phyloP scores from a whole-genome alignment of 192 early-diverging fungal species.

The Funneliformis geosporum region DNA sequence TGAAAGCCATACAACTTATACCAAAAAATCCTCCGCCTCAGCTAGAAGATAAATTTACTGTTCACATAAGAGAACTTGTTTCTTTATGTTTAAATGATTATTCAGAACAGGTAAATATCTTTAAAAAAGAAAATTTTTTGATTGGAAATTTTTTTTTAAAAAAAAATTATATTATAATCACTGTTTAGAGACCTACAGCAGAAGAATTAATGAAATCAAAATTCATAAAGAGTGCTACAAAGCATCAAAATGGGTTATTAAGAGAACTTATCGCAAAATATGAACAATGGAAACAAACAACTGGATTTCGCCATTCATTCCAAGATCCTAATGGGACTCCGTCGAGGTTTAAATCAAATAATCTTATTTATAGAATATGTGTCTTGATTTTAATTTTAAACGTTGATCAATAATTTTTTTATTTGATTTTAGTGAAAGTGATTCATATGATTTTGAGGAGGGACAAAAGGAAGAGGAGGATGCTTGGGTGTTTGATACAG shows the following conservation, averaged over 20 bases:
- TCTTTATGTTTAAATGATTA: constrained; percentile 82
- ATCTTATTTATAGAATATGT: constrained; percentile 25
- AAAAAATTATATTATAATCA: not conserved
- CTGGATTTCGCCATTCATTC: constrained; percentile 35
- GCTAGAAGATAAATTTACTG: constrained; percentile 78
- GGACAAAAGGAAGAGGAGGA: constrained; percentile 50
- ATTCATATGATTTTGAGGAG: constrained; percentile 3
- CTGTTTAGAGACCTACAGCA: constrained; percentile 74
- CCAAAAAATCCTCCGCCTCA: constrained; percentile 79
- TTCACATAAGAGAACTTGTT: constrained; percentile 88
- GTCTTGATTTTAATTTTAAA: constrained; percentile 25
- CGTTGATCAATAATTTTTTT: constrained; percentile 24
- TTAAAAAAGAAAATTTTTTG: not conserved
- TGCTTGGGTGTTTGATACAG: constrained; percentile 55
- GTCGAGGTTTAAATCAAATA: constrained; percentile 17
- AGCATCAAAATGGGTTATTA: constrained; percentile 52
- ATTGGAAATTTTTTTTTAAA: not conserved
- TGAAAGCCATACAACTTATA: constrained; percentile 86
- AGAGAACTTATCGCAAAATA: constrained; percentile 66
- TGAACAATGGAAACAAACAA: constrained; percentile 58
- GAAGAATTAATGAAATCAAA: constrained; percentile 83
- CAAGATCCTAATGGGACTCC: constrained; percentile 26
- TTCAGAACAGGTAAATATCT: constrained; percentile 65
- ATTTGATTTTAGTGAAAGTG: constrained; percentile 31
- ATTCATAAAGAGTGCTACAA: constrained; percentile 66